A percentile compares a stretch with the other conserved stretches of the same genome.
phyloP scores from a whole-genome alignment of 805 yeast species.

The Naumovozyma dairenensis region DNA sequence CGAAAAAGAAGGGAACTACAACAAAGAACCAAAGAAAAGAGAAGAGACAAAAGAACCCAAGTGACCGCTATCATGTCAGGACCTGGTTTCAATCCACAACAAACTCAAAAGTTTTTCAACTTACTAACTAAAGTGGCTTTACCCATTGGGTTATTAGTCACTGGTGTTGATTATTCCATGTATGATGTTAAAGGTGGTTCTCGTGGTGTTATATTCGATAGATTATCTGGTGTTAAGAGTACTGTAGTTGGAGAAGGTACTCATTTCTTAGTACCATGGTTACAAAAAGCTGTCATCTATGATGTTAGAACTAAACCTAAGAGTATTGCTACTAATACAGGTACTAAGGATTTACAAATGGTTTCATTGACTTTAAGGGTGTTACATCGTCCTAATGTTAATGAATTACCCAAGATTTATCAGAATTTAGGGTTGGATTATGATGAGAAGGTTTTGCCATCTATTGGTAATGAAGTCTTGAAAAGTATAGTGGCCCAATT shows the following conservation, averaged over 20 bases:
- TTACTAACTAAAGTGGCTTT: conserved; percentile 41
- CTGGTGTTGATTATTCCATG: conserved; percentile 72
- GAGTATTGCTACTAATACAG: conserved; percentile 87
- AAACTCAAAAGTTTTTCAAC: conserved; percentile 8
- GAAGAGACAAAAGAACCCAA: conserved; percentile 1
- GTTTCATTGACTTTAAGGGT: conserved; percentile 90
- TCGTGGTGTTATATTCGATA: conserved; percentile 90
- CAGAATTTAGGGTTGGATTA: conserved; percentile 89
- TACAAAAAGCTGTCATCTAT: conserved; percentile 79
- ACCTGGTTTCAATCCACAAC: background rate
- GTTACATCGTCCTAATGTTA: conserved; percentile 86
- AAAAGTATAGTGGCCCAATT: conserved; percentile 88
- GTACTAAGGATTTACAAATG: conserved; percentile 94
- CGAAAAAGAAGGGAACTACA: background rate
- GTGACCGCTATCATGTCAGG: too few relatives aligned
- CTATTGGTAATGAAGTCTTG: conserved; percentile 84
- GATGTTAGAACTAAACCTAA: conserved; percentile 96
- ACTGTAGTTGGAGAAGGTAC: conserved; percentile 94
- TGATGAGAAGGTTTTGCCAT: conserved; percentile 88
- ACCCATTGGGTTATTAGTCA: conserved; percentile 59
- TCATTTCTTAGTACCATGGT: conserved; percentile 91
- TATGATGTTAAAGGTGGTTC: conserved; percentile 95
- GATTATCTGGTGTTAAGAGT: conserved; percentile 79
- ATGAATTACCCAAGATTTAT: conserved; percentile 72
- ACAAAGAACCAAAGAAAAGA: background rate